Base-by-base conservation (phyloP, 352 stramenopile species). In the Pythium rishiriense region DNA sequence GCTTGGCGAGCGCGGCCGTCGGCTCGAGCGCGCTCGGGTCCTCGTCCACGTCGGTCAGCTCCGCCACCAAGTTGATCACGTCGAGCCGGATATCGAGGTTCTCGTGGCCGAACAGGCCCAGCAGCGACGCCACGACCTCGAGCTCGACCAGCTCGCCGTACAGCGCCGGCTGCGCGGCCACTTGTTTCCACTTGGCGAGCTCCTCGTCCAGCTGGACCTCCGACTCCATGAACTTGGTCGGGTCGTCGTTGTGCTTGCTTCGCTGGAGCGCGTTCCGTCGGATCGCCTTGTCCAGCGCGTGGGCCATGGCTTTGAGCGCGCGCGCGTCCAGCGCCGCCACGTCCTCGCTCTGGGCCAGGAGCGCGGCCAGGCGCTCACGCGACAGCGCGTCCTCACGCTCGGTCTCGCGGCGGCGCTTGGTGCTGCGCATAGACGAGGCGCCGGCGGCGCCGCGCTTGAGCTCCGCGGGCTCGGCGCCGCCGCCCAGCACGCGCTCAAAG, bases 181-280 rank as follows among this genome's bases (percentile, higher is more conserved):
- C 70, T 22, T 56, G 62, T 53, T 81, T 78, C 58, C 74, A 72
- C 51, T 75, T 68, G 33, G 58, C 21, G 11, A 83, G 71, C 29
- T 82, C 74, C 35, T 78, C 63, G 56, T 81, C 65, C 24, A 82
- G 58, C 25, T 73, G 74, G 21, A 90, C 50, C 67, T 92, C 83
- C 24, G 75, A 87, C 24, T 90, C 73, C 64, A 90, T 79, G 58
- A 92, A 92, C 61, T 86, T 88, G 48, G 66, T 51, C 37, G 83
- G 80, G 19, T 89, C 74, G 29, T 88, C 76, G 10, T 65, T 64
- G 68, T 83, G 78, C 70, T 89, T 89, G 43, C 82, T 78, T 31
- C 83, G 78, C 69, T 79, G 53, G 19, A 85, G 47, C 33, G 82
- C 77, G 52, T 92, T 92, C 54, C 67, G 68, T 25, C 76, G 77